Conservation (phyloP, 2,329 filamentous ascomycete species). For the Beauveria sp. region DNA sequence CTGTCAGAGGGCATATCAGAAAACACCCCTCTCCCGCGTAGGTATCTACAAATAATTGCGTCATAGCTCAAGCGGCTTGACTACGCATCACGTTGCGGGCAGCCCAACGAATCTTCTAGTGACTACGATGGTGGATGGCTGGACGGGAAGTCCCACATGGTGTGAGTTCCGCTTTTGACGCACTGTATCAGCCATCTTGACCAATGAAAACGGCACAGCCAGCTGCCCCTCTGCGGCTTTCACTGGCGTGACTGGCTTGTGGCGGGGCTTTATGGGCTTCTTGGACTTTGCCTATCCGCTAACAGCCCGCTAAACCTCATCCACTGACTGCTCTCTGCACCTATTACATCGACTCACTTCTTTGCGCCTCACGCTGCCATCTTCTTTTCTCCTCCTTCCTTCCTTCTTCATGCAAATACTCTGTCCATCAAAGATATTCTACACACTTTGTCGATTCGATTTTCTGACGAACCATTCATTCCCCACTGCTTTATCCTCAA, state of each 20-base stretch:
- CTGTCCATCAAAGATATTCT: too few species aligned
- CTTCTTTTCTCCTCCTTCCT: too few species aligned
- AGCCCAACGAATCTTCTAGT: constrained; percentile 19
- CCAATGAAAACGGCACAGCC: neutral
- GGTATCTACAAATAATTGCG: neutral
- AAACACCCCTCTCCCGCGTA: too few species aligned
- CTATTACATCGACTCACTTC: neutral
- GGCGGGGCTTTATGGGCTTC: neutral
- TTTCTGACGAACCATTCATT: too few species aligned
- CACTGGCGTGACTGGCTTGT: neutral
- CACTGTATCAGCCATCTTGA: neutral
- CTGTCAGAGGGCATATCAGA: too few species aligned
- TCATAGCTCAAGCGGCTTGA: neutral
- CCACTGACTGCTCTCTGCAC: neutral
- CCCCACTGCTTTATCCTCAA: too few species aligned
- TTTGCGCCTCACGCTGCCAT: neutral
- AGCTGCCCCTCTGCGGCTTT: neutral
- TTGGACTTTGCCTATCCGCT: neutral
- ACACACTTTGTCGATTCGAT: too few species aligned
- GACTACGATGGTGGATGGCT: constrained; percentile 7
- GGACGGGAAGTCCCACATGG: neutral
- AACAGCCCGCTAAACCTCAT: neutral
- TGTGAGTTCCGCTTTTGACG: neutral
- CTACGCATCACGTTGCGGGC: neutral
- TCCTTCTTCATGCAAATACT: too few species aligned